Conservation (phyloP, 2,329 filamentous ascomycete species). For the Aspergillus phoenicis region DNA sequence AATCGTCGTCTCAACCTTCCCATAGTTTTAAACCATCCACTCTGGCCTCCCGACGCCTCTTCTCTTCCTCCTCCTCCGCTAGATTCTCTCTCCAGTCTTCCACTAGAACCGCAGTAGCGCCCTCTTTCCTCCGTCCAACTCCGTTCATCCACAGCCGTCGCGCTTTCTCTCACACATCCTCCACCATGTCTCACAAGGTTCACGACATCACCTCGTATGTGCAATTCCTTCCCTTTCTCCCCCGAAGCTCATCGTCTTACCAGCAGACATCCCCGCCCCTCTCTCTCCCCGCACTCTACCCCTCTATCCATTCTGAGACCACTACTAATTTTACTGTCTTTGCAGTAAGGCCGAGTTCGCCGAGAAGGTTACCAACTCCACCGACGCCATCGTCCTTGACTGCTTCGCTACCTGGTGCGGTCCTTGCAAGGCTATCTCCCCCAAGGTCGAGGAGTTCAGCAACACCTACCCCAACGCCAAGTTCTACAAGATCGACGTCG, state of each 20-base stretch:
- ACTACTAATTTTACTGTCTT: background rate
- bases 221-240: background rate
- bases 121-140: constrained; percentile 14
- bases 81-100: constrained; percentile 17
- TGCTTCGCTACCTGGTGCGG: constrained; percentile 91
- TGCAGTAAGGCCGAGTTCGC: constrained; percentile 63
- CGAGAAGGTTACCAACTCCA: constrained; percentile 48
- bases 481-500: constrained; percentile 92
- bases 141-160: constrained; percentile 19
- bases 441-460: constrained; percentile 67
- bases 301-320: no score
- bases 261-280: background rate
- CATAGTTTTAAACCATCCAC: constrained; percentile 31
- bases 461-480: constrained; percentile 61
- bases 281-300: background rate
- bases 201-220: constrained; percentile 32
- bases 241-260: background rate
- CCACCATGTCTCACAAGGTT: constrained; percentile 34
- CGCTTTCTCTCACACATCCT: constrained; percentile 32
- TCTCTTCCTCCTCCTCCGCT: constrained; percentile 19
- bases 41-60: constrained; percentile 27
- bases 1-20: constrained; percentile 17
- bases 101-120: constrained; percentile 16
- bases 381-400: constrained; percentile 74
- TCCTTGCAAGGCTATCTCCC: constrained; percentile 89